A percentile compares a stretch with the other conserved stretches of the same genome.
These are phyloP conservation scores for Hypoxylon perforatum DNA, from an alignment of 495 filamentous ascomycete species.

Conservation along the genomic window DNA sequence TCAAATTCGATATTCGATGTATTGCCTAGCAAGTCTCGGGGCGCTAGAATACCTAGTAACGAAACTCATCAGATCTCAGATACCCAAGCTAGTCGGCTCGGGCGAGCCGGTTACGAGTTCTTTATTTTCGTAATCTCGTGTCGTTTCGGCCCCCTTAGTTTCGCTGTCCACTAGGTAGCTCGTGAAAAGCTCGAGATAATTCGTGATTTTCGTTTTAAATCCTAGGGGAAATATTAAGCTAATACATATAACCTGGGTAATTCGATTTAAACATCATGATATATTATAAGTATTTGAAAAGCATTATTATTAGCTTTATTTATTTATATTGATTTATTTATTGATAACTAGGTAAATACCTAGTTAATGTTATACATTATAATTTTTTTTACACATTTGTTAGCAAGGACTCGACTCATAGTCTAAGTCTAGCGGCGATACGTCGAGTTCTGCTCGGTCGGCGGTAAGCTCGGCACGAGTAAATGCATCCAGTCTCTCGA, in stretches of 20 bases:
- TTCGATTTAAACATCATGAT: too few relatives aligned
- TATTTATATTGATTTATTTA: too few relatives aligned
- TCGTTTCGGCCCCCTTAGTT: too few relatives aligned
- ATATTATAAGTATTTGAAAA: too few relatives aligned
- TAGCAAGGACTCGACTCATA: slow-evolving; percentile 13
- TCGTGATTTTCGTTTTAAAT: too few relatives aligned
- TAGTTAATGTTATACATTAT: neutral
- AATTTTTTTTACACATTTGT: neutral
- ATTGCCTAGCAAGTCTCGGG: neutral
- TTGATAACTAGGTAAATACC: too few relatives aligned
- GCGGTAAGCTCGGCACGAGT: slow-evolving; percentile 25
- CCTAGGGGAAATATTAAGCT: too few relatives aligned
- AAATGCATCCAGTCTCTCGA: slow-evolving; percentile 26
- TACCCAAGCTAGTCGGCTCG: neutral
- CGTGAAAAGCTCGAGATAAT: too few relatives aligned
- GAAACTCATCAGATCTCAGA: neutral
- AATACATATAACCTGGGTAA: too few relatives aligned
- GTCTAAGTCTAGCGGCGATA: slow-evolving; percentile 10
- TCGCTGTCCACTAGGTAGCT: too few relatives aligned
- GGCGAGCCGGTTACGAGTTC: neutral
- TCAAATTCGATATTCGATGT: neutral
- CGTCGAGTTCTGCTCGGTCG: slow-evolving; percentile 20
- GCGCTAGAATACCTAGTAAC: neutral
- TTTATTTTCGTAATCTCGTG: too few relatives aligned
- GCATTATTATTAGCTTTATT: too few relatives aligned